A percentile compares a stretch with the other conserved stretches of the same genome.
Conservation (phyloP, 2,329 filamentous ascomycete species). For the Drechslerella coelobrocha region DNA sequence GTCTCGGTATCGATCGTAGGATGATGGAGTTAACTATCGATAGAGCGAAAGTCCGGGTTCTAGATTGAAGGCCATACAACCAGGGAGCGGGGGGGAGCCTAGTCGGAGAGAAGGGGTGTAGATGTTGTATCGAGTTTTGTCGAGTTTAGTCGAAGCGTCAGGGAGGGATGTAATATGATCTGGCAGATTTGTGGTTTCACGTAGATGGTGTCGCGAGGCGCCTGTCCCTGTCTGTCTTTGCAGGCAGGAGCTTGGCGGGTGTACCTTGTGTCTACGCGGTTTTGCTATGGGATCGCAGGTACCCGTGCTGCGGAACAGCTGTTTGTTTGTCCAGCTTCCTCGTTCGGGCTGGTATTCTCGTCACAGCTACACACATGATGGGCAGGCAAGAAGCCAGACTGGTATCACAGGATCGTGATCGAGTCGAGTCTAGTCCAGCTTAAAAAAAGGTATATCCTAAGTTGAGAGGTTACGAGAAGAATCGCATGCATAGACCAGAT, state of each 20-base stretch:
- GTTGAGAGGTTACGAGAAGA: no score
- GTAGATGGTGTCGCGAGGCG: constrained; percentile 2
- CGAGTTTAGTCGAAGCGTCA: neutral
- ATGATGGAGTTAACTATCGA: no score
- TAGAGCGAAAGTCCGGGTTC: no score
- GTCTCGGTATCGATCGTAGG: no score
- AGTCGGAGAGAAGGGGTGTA: no score
- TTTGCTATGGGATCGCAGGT: neutral
- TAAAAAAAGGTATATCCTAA: no score
- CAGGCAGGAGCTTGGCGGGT: neutral
- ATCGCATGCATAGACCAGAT: neutral
- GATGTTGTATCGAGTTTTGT: no score
- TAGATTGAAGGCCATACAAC: no score
- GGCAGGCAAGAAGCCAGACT: neutral
- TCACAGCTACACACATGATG: neutral
- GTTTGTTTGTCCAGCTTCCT: neutral
- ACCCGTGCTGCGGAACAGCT: neutral
- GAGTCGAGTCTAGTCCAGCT: no score
- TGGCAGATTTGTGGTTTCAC: constrained; percentile 30
- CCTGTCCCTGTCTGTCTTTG: neutral
- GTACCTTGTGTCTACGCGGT: neutral
- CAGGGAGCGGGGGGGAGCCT: no score
- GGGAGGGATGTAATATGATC: constrained; percentile 31
- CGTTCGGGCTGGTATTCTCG: neutral
- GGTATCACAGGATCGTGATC: neutral